Evolutionary conservation across 1,284 basidiomycete species (phyloP), one percentile per base, ranked within the genome.

Genomic region (Apiotrichum gracile): DNA sequence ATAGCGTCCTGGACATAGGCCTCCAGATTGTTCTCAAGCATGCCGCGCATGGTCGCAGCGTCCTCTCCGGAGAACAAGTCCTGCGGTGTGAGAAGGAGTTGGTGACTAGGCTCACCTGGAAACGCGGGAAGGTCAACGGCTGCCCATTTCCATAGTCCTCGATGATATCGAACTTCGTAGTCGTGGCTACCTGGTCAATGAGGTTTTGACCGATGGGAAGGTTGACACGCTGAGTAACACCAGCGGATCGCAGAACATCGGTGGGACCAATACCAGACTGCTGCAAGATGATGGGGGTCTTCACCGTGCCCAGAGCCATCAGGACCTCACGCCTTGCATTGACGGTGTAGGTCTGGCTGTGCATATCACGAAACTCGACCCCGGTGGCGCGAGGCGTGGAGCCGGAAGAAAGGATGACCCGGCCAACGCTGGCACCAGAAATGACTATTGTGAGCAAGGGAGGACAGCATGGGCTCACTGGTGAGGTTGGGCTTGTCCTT

Each of bases 271-370:
- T 72, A 22, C 78, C 78, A 3, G 67, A 71, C 13, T 72, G 70
- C 61, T 79, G 76, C 3, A 79, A 69, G 21, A 79, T 62, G 17
- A 70, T 59, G 0, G 78, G 78, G 1, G 73, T 73, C 60, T 71
- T 70, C 62, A 78, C 71, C 2, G 76, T 61, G 1, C 78, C 78
- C 1, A 76, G 65, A 1, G 77, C 70, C 13, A 78, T 55, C 57
- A 79, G 68, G 19, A 78, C 76, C 49, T 78, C 77, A 27, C 54
- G 63, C 8, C 54, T 51, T 8, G 76, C 77, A 4, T 59, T 57
- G 46, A 70, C 65, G 6, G 61, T 66, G 58, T 68, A 72, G 2
- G 62, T 60, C 3, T 50, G 47, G 3, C 54, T 58, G 16, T 57
- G 49, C 49, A 61, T 55, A 44, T 66, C 66, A 0, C 50, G 42